Evolutionary conservation across 2,329 filamentous ascomycete species (phyloP).

Genomic region (Paecilomyces dactylethromorphus): DNA sequence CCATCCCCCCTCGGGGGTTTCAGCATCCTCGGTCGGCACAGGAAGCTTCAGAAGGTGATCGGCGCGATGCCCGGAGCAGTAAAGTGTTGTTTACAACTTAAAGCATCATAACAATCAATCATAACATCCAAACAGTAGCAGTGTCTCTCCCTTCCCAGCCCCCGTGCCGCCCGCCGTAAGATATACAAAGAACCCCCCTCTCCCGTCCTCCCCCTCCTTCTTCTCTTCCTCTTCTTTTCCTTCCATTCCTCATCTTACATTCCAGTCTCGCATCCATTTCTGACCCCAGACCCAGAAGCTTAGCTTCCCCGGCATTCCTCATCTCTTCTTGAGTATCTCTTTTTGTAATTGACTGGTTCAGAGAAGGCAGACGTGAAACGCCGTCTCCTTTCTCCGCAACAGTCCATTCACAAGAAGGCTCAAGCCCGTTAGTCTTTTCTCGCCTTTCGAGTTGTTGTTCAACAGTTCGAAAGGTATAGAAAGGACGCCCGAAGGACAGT

Average conservation of each 20-base stretch:
- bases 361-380: not conserved
- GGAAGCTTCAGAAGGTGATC: not conserved
- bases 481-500: conserved; percentile 69
- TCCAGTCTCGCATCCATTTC: not conserved
- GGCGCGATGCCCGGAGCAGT: not conserved
- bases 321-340: conserved; percentile 15
- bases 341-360: conserved; percentile 10
- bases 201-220: conserved; percentile 3
- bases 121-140: conserved; percentile 5
- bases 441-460: conserved; percentile 40
- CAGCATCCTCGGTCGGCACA: not conserved
- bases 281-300: conserved; percentile 10
- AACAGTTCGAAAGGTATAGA: conserved; percentile 53
- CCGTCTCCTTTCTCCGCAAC: conserved; percentile 6
- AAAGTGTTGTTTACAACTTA: conserved; percentile 3
- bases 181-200: conserved; percentile 4
- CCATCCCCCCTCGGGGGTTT: not conserved
- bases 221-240: conserved; percentile 4
- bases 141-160: conserved; percentile 2
- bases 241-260: conserved; percentile 11
- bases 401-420: conserved; percentile 26
- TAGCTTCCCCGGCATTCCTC: not conserved
- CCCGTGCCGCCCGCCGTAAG: conserved; percentile 4
- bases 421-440: conserved; percentile 38
- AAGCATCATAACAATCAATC: not conserved